Conservation (phyloP, 1,284 basidiomycete genomes). For the Rhodotorula sp. region DNA sequence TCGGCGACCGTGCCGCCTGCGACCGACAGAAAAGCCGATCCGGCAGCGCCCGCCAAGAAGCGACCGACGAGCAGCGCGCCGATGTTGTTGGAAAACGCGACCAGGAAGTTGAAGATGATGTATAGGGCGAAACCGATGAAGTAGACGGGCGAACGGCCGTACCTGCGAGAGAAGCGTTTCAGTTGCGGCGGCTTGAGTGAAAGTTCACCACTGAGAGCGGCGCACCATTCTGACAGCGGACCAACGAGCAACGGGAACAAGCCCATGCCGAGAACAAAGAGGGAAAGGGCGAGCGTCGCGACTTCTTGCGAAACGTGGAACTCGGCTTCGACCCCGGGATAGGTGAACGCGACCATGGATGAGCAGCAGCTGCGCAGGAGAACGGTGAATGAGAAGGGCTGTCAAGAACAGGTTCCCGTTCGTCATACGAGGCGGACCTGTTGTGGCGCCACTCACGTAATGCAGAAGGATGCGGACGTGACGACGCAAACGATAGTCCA, state of each 20-base stretch:
- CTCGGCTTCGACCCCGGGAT: slow-evolving; percentile 61
- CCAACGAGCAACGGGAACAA: slow-evolving; percentile 40
- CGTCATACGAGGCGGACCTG: neutral
- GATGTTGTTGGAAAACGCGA: slow-evolving; percentile 61
- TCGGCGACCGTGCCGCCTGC: slow-evolving; percentile 74
- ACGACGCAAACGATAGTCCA: slow-evolving; percentile 29
- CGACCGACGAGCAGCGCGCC: slow-evolving; percentile 68
- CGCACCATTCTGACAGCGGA: slow-evolving; percentile 41
- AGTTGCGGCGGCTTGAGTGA: neutral
- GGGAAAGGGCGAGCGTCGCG: slow-evolving; percentile 69
- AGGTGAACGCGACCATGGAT: slow-evolving; percentile 65
- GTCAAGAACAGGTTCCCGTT: neutral
- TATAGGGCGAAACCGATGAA: slow-evolving; percentile 38
- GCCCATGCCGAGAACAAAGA: slow-evolving; percentile 57
- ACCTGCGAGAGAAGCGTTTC: neutral
- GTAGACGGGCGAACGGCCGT: slow-evolving; percentile 39
- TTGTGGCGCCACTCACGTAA: neutral
- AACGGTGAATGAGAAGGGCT: neutral
- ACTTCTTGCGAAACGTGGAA: slow-evolving; percentile 66
- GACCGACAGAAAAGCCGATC: slow-evolving; percentile 74
- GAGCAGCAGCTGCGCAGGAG: slow-evolving; percentile 61
- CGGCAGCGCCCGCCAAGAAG: slow-evolving; percentile 65
- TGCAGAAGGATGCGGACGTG: slow-evolving; percentile 15
- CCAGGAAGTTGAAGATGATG: slow-evolving; percentile 59
- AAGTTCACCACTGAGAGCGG: no score